Percentiles rank a stretch among this genome's conserved stretches.
These are phyloP conservation scores for Fusarium nygamai DNA, from an alignment of 2,329 filamentous ascomycete genomes.

Conservation along the genomic window DNA sequence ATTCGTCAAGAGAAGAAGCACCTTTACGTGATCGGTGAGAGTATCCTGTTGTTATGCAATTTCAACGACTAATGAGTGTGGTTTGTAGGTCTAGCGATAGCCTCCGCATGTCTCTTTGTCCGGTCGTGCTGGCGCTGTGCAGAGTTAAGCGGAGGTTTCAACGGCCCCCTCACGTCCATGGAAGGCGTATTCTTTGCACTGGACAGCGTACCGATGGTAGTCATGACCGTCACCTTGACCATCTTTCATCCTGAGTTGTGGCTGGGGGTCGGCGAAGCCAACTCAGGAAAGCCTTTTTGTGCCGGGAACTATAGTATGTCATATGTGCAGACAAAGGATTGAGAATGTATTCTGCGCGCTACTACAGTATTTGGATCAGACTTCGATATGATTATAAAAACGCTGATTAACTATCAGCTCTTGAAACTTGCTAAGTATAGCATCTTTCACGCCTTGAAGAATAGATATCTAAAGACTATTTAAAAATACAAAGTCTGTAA, in stretches of 20 bases:
- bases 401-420: not conserved
- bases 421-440: no score
- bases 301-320: not conserved
- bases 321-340: not conserved
- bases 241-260: not conserved
- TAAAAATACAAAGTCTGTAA: not conserved
- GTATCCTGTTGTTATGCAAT: no score
- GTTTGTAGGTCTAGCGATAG: not conserved
- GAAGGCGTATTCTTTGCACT: not conserved
- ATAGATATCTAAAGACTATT: not conserved
- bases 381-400: not conserved
- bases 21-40: not conserved
- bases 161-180: not conserved
- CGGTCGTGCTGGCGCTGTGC: not conserved
- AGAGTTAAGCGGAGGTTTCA: not conserved
- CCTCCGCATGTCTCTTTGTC: not conserved
- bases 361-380: not conserved
- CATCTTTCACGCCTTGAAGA: not conserved
- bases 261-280: not conserved
- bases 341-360: fast-evolving
- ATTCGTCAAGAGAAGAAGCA: not conserved
- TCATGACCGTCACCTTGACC: not conserved
- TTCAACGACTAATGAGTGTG: not conserved
- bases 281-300: not conserved
- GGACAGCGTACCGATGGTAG: not conserved